A percentile compares a stretch with the other conserved stretches of the same genome.
Conservation (phyloP, 345 rosid genomes). For the Turnera subulata region DNA sequence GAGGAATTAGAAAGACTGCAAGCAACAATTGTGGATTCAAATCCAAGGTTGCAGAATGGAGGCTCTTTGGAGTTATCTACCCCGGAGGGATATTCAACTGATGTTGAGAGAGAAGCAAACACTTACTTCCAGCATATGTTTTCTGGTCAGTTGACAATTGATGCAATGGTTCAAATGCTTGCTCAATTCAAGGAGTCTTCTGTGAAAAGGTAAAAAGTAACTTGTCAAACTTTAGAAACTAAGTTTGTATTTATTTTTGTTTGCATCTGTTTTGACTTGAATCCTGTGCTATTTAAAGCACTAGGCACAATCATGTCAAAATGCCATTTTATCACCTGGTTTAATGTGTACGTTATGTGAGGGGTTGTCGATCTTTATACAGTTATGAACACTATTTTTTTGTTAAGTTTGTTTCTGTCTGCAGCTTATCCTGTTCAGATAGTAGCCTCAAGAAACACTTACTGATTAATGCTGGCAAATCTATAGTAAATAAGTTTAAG, state of each 20-base stretch:
- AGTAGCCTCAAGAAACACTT: too few species aligned
- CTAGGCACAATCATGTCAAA: too few species aligned
- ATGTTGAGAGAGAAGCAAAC: constrained; percentile 91
- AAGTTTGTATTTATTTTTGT: neutral
- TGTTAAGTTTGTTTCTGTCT: too few species aligned
- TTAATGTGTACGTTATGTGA: too few species aligned
- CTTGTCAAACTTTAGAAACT: neutral
- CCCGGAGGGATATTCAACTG: constrained; percentile 66
- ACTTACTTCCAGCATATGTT: constrained; percentile 95
- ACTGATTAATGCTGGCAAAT: too few species aligned
- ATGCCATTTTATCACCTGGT: too few species aligned
- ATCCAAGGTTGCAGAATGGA: constrained; percentile 66
- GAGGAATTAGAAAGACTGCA: constrained; percentile 76
- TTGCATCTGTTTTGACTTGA: too few species aligned
- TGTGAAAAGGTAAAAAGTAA: constrained; percentile 47
- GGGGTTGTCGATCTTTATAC: too few species aligned
- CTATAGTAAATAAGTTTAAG: too few species aligned
- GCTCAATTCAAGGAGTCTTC: constrained; percentile 82
- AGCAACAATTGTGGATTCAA: constrained; percentile 45
- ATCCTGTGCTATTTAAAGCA: too few species aligned
- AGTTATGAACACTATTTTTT: too few species aligned
- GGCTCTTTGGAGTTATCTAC: constrained; percentile 58
- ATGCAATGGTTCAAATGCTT: constrained; percentile 95
- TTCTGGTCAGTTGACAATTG: constrained; percentile 76
- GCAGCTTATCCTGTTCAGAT: too few species aligned